Percentiles rank a stretch among this genome's conserved stretches.
phyloP scores from a whole-genome alignment of 179 eudicot species.

The Gypsophila paniculata region DNA sequence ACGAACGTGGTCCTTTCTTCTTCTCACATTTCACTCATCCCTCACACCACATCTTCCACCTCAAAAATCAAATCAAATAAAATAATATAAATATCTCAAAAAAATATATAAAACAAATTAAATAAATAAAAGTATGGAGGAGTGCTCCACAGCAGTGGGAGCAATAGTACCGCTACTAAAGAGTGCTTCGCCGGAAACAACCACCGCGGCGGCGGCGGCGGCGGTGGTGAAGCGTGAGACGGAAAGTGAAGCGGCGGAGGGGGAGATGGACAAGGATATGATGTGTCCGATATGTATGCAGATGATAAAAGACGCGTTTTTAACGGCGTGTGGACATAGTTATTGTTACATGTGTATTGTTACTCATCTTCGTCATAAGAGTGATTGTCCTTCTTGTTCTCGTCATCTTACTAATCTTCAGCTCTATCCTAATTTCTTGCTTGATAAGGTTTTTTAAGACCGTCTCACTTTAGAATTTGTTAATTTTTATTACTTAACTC shows the following conservation, averaged over 20 bases:
- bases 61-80: neutral
- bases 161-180: slow-evolving; percentile 38
- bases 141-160: neutral
- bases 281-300: slow-evolving; percentile 94
- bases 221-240: slow-evolving; percentile 21
- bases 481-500: neutral
- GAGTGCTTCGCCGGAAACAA: slow-evolving; percentile 23
- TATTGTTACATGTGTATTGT: slow-evolving; percentile 82
- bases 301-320: slow-evolving; percentile 72
- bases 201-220: slow-evolving; percentile 17
- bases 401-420: slow-evolving; percentile 51
- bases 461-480: neutral
- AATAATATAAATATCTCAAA: neutral
- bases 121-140: neutral
- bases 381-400: slow-evolving; percentile 74
- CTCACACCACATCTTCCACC: neutral
- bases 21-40: neutral
- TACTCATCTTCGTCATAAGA: slow-evolving; percentile 65
- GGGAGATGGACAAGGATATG: slow-evolving; percentile 38
- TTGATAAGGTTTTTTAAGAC: slow-evolving; percentile 63
- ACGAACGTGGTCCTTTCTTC: slow-evolving; percentile 13
- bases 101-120: neutral
- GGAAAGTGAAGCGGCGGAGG: slow-evolving; percentile 25
- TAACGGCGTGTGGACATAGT: slow-evolving; percentile 91
- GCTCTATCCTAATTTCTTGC: slow-evolving; percentile 81